Conservation (phyloP, 2,329 filamentous ascomycete genomes). For the Bimuria novae-zelandiae region DNA sequence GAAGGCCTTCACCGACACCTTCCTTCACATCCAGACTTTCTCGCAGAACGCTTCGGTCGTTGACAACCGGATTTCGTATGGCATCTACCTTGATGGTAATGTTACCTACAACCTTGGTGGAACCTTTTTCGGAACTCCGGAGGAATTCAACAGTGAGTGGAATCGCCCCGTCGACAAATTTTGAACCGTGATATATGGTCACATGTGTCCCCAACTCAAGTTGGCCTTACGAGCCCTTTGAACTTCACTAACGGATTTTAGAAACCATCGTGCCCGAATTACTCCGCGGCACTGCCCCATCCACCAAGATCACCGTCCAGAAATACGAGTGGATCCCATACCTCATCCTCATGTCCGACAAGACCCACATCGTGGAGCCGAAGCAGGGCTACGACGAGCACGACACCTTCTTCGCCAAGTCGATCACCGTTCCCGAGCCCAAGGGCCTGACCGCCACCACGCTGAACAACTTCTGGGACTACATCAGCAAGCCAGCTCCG, state of each 20-base stretch:
- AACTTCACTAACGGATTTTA: neutral
- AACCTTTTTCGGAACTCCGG: conserved; percentile 46
- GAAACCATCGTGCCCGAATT: conserved; percentile 46
- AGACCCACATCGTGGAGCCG: conserved; percentile 31
- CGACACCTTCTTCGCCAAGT: conserved; percentile 49
- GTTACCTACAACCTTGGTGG: conserved; percentile 44
- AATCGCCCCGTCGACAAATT: neutral
- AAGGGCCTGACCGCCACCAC: conserved; percentile 34
- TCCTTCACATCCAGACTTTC: conserved; percentile 49
- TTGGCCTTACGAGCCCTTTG: neutral
- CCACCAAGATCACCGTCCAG: conserved; percentile 27
- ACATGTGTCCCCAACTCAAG: too few relatives aligned
- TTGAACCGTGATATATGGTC: neutral
- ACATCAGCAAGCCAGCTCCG: conserved; percentile 31
- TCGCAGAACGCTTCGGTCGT: conserved; percentile 47
- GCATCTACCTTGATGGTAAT: conserved; percentile 47
- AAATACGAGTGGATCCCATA: conserved; percentile 45
- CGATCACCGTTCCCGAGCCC: conserved; percentile 46
- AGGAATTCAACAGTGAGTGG: conserved; percentile 39
- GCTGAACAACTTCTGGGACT: conserved; percentile 36
- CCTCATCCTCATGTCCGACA: conserved; percentile 49
- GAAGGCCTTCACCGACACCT: conserved; percentile 42
- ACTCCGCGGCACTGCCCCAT: conserved; percentile 41
- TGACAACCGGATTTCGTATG: conserved; percentile 48
- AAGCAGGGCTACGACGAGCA: conserved; percentile 43